Base-by-base conservation (phyloP, 805 yeast genomes). In the Kluyveromyces nonfermentans region DNA sequence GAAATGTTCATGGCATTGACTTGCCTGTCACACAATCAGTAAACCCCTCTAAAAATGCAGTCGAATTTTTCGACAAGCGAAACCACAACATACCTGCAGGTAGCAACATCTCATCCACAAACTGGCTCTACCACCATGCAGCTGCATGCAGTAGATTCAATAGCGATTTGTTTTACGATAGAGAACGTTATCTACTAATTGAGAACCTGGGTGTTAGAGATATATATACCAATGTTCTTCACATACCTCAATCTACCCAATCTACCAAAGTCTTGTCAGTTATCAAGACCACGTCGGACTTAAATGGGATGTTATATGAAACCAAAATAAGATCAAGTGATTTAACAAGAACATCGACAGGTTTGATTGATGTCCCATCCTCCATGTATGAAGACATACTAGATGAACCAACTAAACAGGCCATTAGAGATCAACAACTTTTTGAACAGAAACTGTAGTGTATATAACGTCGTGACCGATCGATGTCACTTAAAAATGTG, bases 41-140 rank as follows among this genome's bases (percentile, higher is more conserved):
- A 46, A 53, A 62, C 49, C 62, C 70, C 8, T 64, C 64, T 30
- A 54, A 53, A 50, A 64, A 63, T 43, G 62, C 68, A 38, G 62
- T 62, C 6, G 75, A 55, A 57, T 70, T 57, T 44, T 69, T 67
- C 43, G 64, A 64, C 35, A 68, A 65, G 42, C 55, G 59, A 43
- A 51, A 52, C 36, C 48, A 49, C 28, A 50, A 50, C 57, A 69
- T 69, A 45, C 42, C 50, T 19, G 41, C 56, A 10, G 53, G 56
- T 2, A 56, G 49, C 21, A 62, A 54, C 35, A 55, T 77, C 37
- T 73, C 76, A 30, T 86, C 86, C 51, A 81, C 82, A 28, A 78
- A 82, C 32, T 88, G 96, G 96, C 74, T 88, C 65, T 77, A 74
- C 52, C 89, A 85, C 54, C 88, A 86, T 52, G 93, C 95, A 0